These are phyloP conservation scores for Acacia confusa DNA, from an alignment of 306 rosid genomes.

Conservation along the genomic window DNA sequence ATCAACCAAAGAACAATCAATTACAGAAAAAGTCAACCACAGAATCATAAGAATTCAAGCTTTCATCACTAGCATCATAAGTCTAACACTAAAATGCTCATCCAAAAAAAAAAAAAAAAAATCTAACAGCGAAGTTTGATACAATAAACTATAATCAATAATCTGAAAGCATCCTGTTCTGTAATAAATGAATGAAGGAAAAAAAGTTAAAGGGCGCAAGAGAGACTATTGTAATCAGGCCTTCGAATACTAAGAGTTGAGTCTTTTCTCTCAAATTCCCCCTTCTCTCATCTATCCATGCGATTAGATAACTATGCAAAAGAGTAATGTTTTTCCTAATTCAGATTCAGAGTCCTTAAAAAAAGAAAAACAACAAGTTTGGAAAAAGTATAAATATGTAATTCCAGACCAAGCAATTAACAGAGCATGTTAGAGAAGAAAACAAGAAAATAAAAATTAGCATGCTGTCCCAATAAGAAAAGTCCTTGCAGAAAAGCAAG, in stretches of 20 bases:
- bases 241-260: not conserved
- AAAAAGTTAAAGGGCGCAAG: not conserved
- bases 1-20: slow-evolving; percentile 7
- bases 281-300: not conserved
- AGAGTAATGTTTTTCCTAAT: not conserved
- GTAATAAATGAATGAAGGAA: not conserved
- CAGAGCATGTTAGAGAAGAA: not conserved
- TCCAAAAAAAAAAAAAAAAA: not conserved
- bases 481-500: slow-evolving; percentile 12
- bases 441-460: not conserved
- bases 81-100: not conserved
- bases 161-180: not conserved
- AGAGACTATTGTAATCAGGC: not conserved
- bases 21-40: not conserved
- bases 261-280: not conserved
- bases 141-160: slow-evolving; percentile 11
- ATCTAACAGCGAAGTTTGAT: not conserved
- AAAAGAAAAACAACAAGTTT: not conserved
- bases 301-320: not conserved
- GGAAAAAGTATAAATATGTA: not conserved
- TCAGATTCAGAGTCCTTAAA: not conserved
- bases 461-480: not conserved
- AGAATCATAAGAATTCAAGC: not conserved
- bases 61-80: not conserved
- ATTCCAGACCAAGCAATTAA: not conserved